A percentile compares a stretch with the other conserved stretches of the same genome.
These are phyloP conservation scores for Arabidopsis arenosa DNA, from an alignment of 345 rosid genomes.

Conservation along the genomic window DNA sequence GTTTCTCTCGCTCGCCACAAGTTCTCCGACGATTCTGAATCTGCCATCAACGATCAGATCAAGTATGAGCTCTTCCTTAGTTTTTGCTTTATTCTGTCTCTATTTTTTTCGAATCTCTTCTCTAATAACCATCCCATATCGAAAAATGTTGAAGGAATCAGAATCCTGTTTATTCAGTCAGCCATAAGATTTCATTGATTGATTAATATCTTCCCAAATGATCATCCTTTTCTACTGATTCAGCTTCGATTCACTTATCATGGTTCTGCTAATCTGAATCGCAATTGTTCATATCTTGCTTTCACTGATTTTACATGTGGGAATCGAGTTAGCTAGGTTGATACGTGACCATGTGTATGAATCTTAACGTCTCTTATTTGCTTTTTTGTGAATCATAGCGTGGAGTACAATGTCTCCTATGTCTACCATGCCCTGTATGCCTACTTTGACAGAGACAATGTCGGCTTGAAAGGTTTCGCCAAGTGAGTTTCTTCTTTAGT, in stretches of 20 bases:
- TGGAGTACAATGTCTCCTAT: slow-evolving; percentile 83
- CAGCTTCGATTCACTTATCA: neutral
- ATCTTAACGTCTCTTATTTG: neutral
- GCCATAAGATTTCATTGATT: neutral
- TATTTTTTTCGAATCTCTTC: neutral
- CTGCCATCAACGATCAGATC: slow-evolving; percentile 83
- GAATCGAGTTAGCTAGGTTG: neutral
- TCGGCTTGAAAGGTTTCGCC: slow-evolving; percentile 75
- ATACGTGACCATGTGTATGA: slow-evolving; percentile 21
- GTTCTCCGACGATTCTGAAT: slow-evolving; percentile 58
- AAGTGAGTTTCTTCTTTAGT: slow-evolving; percentile 52
- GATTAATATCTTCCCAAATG: neutral
- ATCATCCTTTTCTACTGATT: neutral
- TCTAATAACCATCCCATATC: neutral
- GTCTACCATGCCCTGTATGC: slow-evolving; percentile 82
- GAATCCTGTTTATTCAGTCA: neutral
- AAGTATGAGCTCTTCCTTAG: slow-evolving; percentile 49
- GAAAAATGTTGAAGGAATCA: neutral
- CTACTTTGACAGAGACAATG: slow-evolving; percentile 82
- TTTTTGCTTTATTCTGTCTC: neutral
- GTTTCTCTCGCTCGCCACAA: slow-evolving; percentile 74
- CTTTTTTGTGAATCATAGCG: slow-evolving; percentile 49
- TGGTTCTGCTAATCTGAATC: neutral
- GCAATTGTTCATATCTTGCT: too few species aligned
- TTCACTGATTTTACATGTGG: neutral